phyloP scores from a whole-genome alignment of 306 rosid genomes.

The Sechiopsis laciniata region DNA sequence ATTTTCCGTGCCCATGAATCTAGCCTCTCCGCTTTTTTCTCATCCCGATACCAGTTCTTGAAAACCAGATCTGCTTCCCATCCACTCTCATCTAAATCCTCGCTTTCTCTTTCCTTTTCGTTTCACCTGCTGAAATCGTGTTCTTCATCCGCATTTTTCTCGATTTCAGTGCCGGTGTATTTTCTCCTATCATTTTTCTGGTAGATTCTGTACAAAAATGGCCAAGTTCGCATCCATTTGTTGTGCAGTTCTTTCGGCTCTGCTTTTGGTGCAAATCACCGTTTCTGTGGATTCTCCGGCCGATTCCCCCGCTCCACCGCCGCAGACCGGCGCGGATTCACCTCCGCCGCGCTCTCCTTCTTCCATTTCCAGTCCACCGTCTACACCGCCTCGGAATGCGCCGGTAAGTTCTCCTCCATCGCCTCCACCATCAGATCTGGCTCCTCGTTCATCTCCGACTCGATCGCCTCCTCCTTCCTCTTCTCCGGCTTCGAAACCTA shows the following conservation, averaged over 20 bases:
- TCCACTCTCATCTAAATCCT: background rate
- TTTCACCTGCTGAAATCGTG: constrained; percentile 33
- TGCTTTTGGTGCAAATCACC: constrained; percentile 28
- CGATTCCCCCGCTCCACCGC: constrained; percentile 37
- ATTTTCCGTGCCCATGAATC: constrained; percentile 31
- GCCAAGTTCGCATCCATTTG: constrained; percentile 25
- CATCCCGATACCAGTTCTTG: constrained; percentile 22
- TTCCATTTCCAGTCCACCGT: constrained; percentile 16
- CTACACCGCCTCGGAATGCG: constrained; percentile 6
- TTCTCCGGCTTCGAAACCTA: constrained; percentile 21
- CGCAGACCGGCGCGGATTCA: constrained; percentile 15
- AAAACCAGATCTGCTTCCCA: constrained; percentile 16
- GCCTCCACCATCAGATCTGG: constrained; percentile 27
- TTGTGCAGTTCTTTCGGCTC: constrained; percentile 23
- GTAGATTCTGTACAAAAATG: constrained; percentile 26
- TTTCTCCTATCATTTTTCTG: background rate
- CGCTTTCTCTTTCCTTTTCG: background rate
- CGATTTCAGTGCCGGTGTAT: background rate
- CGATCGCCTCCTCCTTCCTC: constrained; percentile 32
- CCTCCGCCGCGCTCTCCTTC: constrained; percentile 24
- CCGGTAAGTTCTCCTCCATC: constrained; percentile 25
- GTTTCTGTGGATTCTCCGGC: constrained; percentile 33
- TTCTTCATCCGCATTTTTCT: constrained; percentile 20
- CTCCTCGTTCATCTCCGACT: constrained; percentile 29
- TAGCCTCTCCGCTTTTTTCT: constrained; percentile 24